Conservation (phyloP, 805 yeast species). For the Cyberlindnera petersonii region DNA sequence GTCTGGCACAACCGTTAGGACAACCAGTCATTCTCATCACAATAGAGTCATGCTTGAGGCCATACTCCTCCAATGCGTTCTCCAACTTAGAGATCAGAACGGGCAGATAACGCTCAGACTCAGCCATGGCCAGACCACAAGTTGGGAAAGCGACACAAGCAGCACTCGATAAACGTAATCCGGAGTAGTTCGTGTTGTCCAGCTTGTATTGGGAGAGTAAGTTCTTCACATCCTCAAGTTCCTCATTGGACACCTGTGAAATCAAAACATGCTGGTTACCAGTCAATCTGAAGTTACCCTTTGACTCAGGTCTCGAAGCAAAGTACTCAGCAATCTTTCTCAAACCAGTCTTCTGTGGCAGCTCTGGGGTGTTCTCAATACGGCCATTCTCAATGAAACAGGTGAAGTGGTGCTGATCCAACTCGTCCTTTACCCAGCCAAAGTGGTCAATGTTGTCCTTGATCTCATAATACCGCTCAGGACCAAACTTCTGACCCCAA, state of each 20-base stretch:
- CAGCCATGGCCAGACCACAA: slow-evolving; percentile 99
- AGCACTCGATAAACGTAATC: slow-evolving; percentile 82
- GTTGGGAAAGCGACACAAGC: slow-evolving; percentile 99
- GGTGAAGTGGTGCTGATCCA: slow-evolving; percentile 83
- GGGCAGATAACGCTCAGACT: slow-evolving; percentile 87
- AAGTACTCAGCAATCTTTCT: slow-evolving; percentile 71
- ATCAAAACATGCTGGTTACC: slow-evolving; percentile 92
- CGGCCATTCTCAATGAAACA: slow-evolving; percentile 95
- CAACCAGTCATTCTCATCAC: slow-evolving; percentile 99
- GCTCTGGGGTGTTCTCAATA: slow-evolving; percentile 86
- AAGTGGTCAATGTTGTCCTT: slow-evolving; percentile 86
- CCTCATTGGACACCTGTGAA: slow-evolving; percentile 66
- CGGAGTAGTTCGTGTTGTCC: slow-evolving; percentile 80
- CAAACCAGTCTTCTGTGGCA: slow-evolving; percentile 87
- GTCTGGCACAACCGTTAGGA: slow-evolving; percentile 98
- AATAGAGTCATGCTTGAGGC: slow-evolving; percentile 88
- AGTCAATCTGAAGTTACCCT: slow-evolving; percentile 87
- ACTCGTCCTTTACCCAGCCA: slow-evolving; percentile 90
- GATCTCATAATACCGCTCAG: slow-evolving; percentile 68
- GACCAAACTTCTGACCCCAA: slow-evolving; percentile 71
- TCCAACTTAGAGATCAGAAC: slow-evolving; percentile 77
- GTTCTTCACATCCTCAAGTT: slow-evolving; percentile 56
- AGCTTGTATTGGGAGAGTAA: slow-evolving; percentile 70
- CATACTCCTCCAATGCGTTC: slow-evolving; percentile 82
- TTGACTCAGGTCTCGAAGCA: slow-evolving; percentile 41